phyloP scores from a whole-genome alignment of 148 eudicot species.

The Bassia scoparia region DNA sequence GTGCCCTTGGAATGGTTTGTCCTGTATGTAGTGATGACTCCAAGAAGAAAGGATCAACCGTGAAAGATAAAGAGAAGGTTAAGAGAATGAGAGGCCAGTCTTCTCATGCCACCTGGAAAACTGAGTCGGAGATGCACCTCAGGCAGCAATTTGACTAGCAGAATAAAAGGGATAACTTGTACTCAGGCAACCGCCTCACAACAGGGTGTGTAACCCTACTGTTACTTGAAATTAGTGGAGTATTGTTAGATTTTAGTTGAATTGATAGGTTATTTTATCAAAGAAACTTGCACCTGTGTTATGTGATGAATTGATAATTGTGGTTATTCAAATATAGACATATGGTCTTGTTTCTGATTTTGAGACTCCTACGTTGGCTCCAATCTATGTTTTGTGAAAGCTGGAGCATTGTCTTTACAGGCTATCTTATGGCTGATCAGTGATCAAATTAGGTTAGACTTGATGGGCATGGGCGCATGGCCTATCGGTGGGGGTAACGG shows the following conservation, averaged over 20 bases:
- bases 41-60: conserved; percentile 79
- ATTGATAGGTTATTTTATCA: neutral
- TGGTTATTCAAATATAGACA: neutral
- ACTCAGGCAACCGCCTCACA: neutral
- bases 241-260: neutral
- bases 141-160: conserved; percentile 90
- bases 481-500: too few species aligned
- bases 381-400: too few species aligned
- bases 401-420: too few species aligned
- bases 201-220: neutral
- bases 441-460: too few species aligned
- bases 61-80: conserved; percentile 92
- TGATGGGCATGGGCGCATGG: too few species aligned
- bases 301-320: neutral
- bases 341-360: neutral
- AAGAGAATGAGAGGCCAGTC: conserved; percentile 99
- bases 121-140: conserved; percentile 97
- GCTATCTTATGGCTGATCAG: too few species aligned
- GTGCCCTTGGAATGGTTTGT: conserved; percentile 72
- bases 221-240: neutral
- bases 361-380: neutral
- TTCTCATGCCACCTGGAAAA: conserved; percentile 95
- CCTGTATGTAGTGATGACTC: conserved; percentile 66
- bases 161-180: neutral
- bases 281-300: neutral